A percentile compares a stretch with the other conserved stretches of the same genome.
Evolutionary conservation across 129 eudicot species (phyloP).

Genomic region (Rutidosis leptorrhynchoides): DNA sequence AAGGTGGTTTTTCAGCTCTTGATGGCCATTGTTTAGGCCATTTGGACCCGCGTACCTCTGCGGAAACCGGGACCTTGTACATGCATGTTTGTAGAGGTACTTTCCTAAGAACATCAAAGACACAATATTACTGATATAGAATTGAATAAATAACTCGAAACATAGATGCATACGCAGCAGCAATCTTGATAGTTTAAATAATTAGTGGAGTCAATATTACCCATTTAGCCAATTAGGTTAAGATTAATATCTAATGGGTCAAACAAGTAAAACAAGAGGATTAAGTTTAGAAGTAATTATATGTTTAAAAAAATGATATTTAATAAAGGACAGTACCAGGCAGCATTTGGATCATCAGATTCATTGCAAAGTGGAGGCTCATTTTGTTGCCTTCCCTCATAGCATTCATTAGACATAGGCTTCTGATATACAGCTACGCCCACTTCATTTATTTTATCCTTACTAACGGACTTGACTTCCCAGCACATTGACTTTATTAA

Average conservation of each 20-base stretch:
- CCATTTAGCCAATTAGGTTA: background rate
- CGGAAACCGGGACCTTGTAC: slow-evolving; percentile 67
- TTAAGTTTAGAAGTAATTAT: too few relatives aligned
- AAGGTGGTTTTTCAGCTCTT: slow-evolving; percentile 57
- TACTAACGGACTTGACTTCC: slow-evolving; percentile 57
- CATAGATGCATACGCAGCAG: background rate
- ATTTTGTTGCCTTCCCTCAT: slow-evolving; percentile 57
- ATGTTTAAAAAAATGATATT: background rate
- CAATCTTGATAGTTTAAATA: background rate
- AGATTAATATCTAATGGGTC: background rate
- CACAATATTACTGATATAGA: background rate
- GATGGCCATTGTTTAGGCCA: slow-evolving; percentile 86
- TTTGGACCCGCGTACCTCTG: slow-evolving; percentile 56
- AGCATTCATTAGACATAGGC: slow-evolving; percentile 74
- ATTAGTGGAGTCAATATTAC: background rate
- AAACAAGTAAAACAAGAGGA: background rate
- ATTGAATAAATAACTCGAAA: slow-evolving; percentile 5
- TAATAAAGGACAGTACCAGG: slow-evolving; percentile 47
- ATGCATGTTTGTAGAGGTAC: slow-evolving; percentile 82
- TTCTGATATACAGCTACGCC: slow-evolving; percentile 76
- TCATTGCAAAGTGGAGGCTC: slow-evolving; percentile 72
- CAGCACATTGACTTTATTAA: slow-evolving; percentile 78
- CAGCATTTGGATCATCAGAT: slow-evolving; percentile 83
- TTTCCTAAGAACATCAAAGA: slow-evolving; percentile 46
- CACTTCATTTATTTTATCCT: slow-evolving; percentile 70